A percentile compares a stretch with the other conserved stretches of the same genome.
Evolutionary conservation across 2,329 filamentous ascomycete species (phyloP).

Genomic region (Orbilia blumenaviensis): DNA sequence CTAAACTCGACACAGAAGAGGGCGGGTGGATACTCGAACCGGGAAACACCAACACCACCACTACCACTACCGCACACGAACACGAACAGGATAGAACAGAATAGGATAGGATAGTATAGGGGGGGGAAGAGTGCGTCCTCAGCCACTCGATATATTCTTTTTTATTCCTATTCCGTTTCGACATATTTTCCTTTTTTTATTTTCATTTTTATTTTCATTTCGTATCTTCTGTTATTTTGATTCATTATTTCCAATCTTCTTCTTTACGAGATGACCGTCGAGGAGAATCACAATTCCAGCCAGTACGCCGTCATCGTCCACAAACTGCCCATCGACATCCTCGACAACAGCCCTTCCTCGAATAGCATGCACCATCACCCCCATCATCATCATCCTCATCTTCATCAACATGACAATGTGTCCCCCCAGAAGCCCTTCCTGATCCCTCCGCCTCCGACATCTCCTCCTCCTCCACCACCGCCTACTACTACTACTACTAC

Average conservation of each 20-base stretch:
- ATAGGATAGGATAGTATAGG: neutral
- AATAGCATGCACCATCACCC: slow-evolving; percentile 44
- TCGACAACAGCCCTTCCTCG: neutral
- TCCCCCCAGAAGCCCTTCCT: too few relatives aligned
- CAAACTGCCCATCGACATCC: slow-evolving; percentile 32
- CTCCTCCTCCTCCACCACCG: too few relatives aligned
- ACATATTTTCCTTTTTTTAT: too few relatives aligned
- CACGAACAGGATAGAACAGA: neutral
- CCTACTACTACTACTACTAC: too few relatives aligned
- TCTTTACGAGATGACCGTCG: slow-evolving; percentile 42
- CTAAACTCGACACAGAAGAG: too few relatives aligned
- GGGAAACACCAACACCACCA: too few relatives aligned
- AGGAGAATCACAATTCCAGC: slow-evolving; percentile 41
- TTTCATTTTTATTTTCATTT: neutral
- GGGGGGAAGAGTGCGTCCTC: too few relatives aligned
- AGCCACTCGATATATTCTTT: too few relatives aligned
- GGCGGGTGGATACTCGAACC: too few relatives aligned
- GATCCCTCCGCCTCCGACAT: too few relatives aligned
- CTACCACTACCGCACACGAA: neutral
- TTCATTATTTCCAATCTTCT: neutral
- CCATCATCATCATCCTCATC: slow-evolving; percentile 16
- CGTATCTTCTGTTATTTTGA: neutral
- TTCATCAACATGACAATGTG: neutral
- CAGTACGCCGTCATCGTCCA: slow-evolving; percentile 50
- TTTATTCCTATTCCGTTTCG: too few relatives aligned